Evolutionary conservation across 192 early-diverging fungal species (phyloP).

Genomic region (Spinellus fusiger): DNA sequence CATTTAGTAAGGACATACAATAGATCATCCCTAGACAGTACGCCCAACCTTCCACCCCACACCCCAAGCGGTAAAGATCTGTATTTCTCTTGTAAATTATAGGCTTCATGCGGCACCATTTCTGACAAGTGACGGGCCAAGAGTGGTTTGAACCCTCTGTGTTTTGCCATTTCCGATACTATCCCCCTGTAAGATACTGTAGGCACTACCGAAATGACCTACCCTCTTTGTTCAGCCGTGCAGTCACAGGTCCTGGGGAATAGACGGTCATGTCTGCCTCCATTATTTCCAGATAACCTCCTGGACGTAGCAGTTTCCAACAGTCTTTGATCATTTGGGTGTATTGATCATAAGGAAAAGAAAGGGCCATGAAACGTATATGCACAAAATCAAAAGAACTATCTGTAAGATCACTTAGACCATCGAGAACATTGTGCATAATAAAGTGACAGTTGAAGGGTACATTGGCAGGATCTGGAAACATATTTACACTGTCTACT

Average conservation of each 20-base stretch:
- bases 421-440: slow-evolving; percentile 15
- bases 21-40: slow-evolving; percentile 22
- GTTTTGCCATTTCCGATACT: slow-evolving; percentile 14
- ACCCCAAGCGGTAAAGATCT: slow-evolving; percentile 28
- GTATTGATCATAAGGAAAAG: slow-evolving; percentile 28
- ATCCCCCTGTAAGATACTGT: not conserved
- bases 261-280: slow-evolving; percentile 26
- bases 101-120: slow-evolving; percentile 9
- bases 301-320: slow-evolving; percentile 23
- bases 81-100: slow-evolving; percentile 18
- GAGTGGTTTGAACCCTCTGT: slow-evolving; percentile 7
- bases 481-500: slow-evolving; percentile 19
- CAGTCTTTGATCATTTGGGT: slow-evolving; percentile 18
- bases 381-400: slow-evolving; percentile 31
- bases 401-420: slow-evolving; percentile 13
- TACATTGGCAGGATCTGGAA: slow-evolving; percentile 17
- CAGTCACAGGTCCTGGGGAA: slow-evolving; percentile 20
- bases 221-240: slow-evolving; percentile 22
- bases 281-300: slow-evolving; percentile 29
- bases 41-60: slow-evolving; percentile 33
- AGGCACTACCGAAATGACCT: not conserved
- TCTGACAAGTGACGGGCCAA: slow-evolving; percentile 10
- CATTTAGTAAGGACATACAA: slow-evolving; percentile 10
- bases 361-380: slow-evolving; percentile 24
- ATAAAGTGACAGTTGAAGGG: slow-evolving; percentile 28